Percentiles rank a stretch among this genome's conserved stretches.
These are phyloP conservation scores for Tubosaeta brunneosetosa DNA, from an alignment of 768 basidiomycete species.

Conservation along the genomic window DNA sequence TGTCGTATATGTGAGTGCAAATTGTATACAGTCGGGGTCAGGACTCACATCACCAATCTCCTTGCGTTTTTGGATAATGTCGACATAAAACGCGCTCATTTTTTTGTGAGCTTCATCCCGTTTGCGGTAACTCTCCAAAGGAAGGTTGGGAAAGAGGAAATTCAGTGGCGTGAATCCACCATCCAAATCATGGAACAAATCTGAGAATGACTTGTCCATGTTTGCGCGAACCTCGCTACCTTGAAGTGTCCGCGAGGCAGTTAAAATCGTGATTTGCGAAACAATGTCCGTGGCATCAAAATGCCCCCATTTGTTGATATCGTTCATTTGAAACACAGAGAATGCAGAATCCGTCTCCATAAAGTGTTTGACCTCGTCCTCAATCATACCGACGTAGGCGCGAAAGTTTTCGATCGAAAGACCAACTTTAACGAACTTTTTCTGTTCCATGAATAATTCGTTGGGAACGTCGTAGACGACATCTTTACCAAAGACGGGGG, in stretches of 20 bases:
- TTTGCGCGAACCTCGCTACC: conserved; percentile 80
- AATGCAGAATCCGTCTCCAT: conserved; percentile 64
- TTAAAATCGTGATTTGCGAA: conserved; percentile 90
- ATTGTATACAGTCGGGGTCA: neutral
- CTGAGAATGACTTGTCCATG: conserved; percentile 81
- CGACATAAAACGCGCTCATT: conserved; percentile 90
- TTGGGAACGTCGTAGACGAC: conserved; percentile 98
- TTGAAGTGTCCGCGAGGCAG: conserved; percentile 90
- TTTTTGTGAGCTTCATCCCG: conserved; percentile 88
- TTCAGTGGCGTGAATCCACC: conserved; percentile 95
- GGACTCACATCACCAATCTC: conserved; percentile 40
- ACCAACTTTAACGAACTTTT: conserved; percentile 96
- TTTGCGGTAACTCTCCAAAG: conserved; percentile 82
- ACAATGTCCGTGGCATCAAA: conserved; percentile 72
- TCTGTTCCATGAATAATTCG: conserved; percentile 97
- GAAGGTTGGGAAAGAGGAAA: conserved; percentile 91
- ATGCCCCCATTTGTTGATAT: conserved; percentile 70
- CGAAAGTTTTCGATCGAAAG: conserved; percentile 89
- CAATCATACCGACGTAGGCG: conserved; percentile 76
- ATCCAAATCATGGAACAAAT: conserved; percentile 84
- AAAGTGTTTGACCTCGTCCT: conserved; percentile 69
- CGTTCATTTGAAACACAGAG: conserved; percentile 53
- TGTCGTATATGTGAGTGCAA: conserved; percentile 27
- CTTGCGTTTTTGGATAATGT: conserved; percentile 75
- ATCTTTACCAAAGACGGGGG: conserved; percentile 93